A percentile compares a stretch with the other conserved stretches of the same genome.
phyloP scores from a whole-genome alignment of 176 grass and related monocot genomes.

The Paspalum notatum region DNA sequence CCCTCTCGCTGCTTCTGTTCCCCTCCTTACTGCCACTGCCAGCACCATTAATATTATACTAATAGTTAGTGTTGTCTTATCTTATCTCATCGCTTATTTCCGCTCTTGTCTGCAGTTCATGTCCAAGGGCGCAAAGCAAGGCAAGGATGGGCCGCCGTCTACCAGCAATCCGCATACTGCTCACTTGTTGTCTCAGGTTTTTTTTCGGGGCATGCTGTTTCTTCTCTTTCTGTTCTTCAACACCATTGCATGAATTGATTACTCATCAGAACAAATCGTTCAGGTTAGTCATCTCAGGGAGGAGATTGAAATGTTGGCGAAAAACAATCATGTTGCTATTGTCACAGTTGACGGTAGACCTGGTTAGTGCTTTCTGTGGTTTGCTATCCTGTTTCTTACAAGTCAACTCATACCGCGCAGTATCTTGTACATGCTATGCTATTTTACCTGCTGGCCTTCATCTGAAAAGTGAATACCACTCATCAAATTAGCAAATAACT shows the following conservation, averaged over 20 bases:
- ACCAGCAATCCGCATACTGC: constrained; percentile 38
- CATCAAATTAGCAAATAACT: neutral
- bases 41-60: neutral
- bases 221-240: neutral
- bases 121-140: constrained; percentile 41
- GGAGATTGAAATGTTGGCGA: constrained; percentile 52
- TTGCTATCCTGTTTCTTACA: neutral
- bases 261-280: neutral
- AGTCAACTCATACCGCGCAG: neutral
- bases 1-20: neutral
- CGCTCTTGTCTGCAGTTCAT: constrained; percentile 32
- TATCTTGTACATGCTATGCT: neutral
- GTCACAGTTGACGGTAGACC: constrained; percentile 51
- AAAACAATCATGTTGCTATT: constrained; percentile 50
- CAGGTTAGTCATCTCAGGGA: constrained; percentile 68
- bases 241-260: neutral
- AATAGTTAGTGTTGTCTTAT: neutral
- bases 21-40: neutral
- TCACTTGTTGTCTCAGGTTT: constrained; percentile 52
- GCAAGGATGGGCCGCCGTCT: constrained; percentile 39
- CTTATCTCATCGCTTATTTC: neutral
- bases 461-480: constrained; percentile 5
- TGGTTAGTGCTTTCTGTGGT: constrained; percentile 44
- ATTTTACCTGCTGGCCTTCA: neutral
- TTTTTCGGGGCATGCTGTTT: neutral